phyloP scores from a whole-genome alignment of 805 yeast species.

The Candida namnaoensis region DNA sequence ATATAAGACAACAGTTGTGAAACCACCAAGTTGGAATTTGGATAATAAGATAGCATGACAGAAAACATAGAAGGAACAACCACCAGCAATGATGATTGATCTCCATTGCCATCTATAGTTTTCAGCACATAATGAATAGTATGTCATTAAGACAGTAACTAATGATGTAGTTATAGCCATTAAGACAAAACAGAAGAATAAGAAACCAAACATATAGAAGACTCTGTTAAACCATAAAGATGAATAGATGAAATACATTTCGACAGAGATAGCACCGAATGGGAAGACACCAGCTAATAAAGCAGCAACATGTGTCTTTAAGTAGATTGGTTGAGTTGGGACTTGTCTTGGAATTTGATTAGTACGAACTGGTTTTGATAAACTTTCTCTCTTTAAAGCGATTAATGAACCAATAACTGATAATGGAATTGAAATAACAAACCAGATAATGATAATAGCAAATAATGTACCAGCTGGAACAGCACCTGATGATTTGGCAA shows the following conservation, averaged over 20 bases:
- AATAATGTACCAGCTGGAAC: slow-evolving; percentile 87
- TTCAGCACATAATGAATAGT: slow-evolving; percentile 81
- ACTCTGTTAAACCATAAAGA: slow-evolving; percentile 92
- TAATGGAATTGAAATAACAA: slow-evolving; percentile 74
- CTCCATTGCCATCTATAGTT: slow-evolving; percentile 99
- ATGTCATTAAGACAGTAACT: slow-evolving; percentile 72
- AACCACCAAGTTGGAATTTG: slow-evolving; percentile 60
- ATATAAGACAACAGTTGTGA: slow-evolving; percentile 70
- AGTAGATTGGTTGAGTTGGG: slow-evolving; percentile 83
- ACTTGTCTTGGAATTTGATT: slow-evolving; percentile 96
- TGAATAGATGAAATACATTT: slow-evolving; percentile 84
- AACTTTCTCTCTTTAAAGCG: slow-evolving; percentile 53
- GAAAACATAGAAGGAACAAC: slow-evolving; percentile 79
- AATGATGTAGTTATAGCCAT: slow-evolving; percentile 76
- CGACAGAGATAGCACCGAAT: slow-evolving; percentile 90
- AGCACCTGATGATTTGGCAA: slow-evolving; percentile 83
- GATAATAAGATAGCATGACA: slow-evolving; percentile 73
- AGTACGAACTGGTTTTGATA: slow-evolving; percentile 74
- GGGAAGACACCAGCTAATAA: slow-evolving; percentile 86
- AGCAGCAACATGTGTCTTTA: slow-evolving; percentile 58
- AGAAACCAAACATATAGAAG: slow-evolving; percentile 96
- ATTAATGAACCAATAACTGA: slow-evolving; percentile 76
- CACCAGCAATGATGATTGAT: slow-evolving; percentile 78
- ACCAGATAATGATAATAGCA: slow-evolving; percentile 80
- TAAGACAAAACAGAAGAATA: slow-evolving; percentile 79